Evolutionary conservation across 768 basidiomycete species (phyloP), one percentile per base, ranked within the genome.

Genomic region (Podaxis mareebaensis): DNA sequence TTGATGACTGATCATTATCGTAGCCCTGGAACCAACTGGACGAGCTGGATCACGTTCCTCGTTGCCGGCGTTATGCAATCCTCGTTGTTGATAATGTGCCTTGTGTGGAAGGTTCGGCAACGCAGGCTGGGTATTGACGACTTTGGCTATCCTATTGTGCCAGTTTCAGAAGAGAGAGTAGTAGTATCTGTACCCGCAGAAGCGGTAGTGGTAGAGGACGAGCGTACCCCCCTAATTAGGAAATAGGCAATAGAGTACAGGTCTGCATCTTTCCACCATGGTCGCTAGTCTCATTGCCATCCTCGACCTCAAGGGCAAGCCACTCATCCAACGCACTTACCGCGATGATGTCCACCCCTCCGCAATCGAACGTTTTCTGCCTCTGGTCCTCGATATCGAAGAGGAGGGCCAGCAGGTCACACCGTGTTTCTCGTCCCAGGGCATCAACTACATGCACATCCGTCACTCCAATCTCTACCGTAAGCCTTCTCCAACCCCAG

Each of bases 391-490:
- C 39, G 96, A 99, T 30, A 89, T 97, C 72, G 96, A 99, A 76
- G 96, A 99, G 79, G 97, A 99, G 63, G 94, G 93, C 39, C 90
- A 95, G 68, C 95, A 95, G 70, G 91, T 98, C 28, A 95, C 94
- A 5, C 97, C 97, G 0, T 99, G 96, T 77, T 93, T 99, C 81
- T 92, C 96, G 3, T 89, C 85, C 67, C 92, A 95, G 70, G 96
- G 96, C 13, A 81, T 99, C 78, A 99, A 99, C 76, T 99, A 96
- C 78, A 92, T 98, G 90, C 95, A 99, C 74, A 98, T 99, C 72
- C 85, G 96, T 30, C 96, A 99, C 75, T 96, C 94, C 52, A 99
- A 99, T 78, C 82, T 99, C 5, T 99, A 99, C 74, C 82, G 96
- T 97, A 71, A 69, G 93, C 83, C 38, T 22, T 61, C 22, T 12